Evolutionary conservation across 768 basidiomycete genomes (phyloP).

Genomic region (Lactarius akahatsu): DNA sequence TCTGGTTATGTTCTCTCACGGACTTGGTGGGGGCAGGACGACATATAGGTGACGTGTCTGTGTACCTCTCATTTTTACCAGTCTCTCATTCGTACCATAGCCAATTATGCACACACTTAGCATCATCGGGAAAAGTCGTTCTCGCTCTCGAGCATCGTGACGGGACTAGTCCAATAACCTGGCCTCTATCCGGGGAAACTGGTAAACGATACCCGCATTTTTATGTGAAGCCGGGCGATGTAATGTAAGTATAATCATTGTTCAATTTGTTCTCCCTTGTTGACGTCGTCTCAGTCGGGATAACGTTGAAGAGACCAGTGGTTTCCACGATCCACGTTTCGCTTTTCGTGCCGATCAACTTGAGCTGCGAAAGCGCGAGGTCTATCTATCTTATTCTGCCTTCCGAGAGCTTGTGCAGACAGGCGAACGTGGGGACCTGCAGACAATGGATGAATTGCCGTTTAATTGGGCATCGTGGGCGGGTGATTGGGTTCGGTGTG

Average conservation of each 20-base stretch:
- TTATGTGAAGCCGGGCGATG: conserved; percentile 57
- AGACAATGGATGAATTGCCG: conserved; percentile 50
- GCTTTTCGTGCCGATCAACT: conserved; percentile 70
- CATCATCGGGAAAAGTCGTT: conserved; percentile 77
- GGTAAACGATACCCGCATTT: conserved; percentile 38
- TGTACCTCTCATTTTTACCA: conserved; percentile 1
- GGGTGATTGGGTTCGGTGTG: conserved; percentile 36
- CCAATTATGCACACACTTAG: conserved; percentile 69
- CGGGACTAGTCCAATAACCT: conserved; percentile 61
- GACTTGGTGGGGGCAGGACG: conserved; percentile 70
- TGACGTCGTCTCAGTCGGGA: conserved; percentile 33
- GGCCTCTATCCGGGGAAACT: conserved; percentile 40
- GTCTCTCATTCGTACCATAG: conserved; percentile 36
- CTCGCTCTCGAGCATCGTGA: conserved; percentile 83
- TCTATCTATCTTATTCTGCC: conserved; percentile 60
- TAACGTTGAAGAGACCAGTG: conserved; percentile 31
- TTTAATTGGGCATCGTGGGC: conserved; percentile 47
- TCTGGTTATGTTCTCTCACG: conserved; percentile 82
- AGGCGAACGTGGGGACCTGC: conserved; percentile 27
- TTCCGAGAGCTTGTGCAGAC: conserved; percentile 53
- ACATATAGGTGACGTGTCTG: conserved; percentile 54
- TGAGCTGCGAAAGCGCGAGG: conserved; percentile 63
- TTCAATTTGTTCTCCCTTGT: not conserved
- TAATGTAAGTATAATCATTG: conserved; percentile 45
- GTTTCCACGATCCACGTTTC: conserved; percentile 27